Evolutionary conservation across 441 rosid species (phyloP), one percentile per base, ranked within the genome.

Genomic region (Eugenia klotzschiana): DNA sequence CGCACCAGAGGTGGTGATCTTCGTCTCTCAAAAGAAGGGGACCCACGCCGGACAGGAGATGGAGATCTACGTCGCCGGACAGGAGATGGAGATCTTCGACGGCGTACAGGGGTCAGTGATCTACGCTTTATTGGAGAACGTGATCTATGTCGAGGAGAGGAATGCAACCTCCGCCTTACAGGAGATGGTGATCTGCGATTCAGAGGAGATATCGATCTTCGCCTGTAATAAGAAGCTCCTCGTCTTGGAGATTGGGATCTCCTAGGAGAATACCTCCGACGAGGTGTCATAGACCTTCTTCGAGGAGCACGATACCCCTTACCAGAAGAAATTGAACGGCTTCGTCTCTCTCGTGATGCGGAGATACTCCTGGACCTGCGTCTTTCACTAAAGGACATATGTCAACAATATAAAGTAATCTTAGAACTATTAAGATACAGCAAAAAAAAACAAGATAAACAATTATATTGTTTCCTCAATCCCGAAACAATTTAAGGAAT

Each of bases 361-460:
- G 98, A 93, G 26, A 91, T 56, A 85, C 98, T 95, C 91, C 94
- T 93, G 55, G 94, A 91, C 83, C 88, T 94, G 74, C 54, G 90
- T 74, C 86, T 87, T 50, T 84, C 92, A 92, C 86, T 89, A 80
- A 60, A 79, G 82, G 25, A 87, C 8, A 80, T 46, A 86, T 54
- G 46, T 5, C 49, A 20, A 37, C 77, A 33, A 64, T 18, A 64
- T 37, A 18, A 18, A 33, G 43, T 64, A 64, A 69, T 69, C 25
- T 69, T 80, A 52, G 37, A 73, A 81, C 50, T 16, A 80, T 82
- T 84, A 73, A 91, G 83, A 80, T 27, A 79, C 79, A 73, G 83
- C 18, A 22, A 33, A 64, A 33, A 33, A 18, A 10, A 43, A 64
- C 25, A 33, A 37, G 15, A 69, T 69, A 69, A 69, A 37, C 43